phyloP scores from a whole-genome alignment of 2,329 filamentous ascomycete species.

The Trichoderma sp. region DNA sequence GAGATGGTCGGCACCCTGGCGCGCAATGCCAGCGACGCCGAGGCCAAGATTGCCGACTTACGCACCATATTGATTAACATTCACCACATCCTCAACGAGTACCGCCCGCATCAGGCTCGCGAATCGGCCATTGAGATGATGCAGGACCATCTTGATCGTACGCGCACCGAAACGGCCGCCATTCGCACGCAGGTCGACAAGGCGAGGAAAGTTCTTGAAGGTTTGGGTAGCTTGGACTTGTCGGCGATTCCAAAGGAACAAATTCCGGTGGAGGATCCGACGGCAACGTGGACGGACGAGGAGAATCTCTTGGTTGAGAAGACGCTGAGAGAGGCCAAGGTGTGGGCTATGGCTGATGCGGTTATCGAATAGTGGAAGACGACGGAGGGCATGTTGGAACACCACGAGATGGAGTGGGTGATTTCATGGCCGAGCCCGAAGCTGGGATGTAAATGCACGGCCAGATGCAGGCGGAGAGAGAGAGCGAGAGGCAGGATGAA shows the following conservation, averaged over 20 bases:
- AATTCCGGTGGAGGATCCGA: neutral
- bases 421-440: neutral
- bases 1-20: slow-evolving; percentile 64
- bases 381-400: neutral
- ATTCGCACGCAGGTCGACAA: slow-evolving; percentile 67
- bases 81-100: slow-evolving; percentile 91
- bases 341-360: slow-evolving; percentile 45
- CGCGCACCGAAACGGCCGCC: slow-evolving; percentile 68
- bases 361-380: slow-evolving; percentile 35
- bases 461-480: neutral
- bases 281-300: slow-evolving; percentile 5
- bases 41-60: slow-evolving; percentile 73
- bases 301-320: slow-evolving; percentile 23
- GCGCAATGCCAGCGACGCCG: slow-evolving; percentile 46
- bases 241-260: slow-evolving; percentile 21
- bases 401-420: neutral
- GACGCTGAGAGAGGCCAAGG: slow-evolving; percentile 32
- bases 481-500: neutral
- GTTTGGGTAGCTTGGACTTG: slow-evolving; percentile 55
- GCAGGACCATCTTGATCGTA: slow-evolving; percentile 76
- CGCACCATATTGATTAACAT: slow-evolving; percentile 84
- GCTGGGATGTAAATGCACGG: neutral
- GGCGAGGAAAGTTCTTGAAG: slow-evolving; percentile 70
- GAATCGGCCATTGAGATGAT: slow-evolving; percentile 85
- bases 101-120: slow-evolving; percentile 86